Evolutionary conservation across 441 rosid genomes (phyloP), one percentile per base, ranked within the genome.

Genomic region (Pelargonium cotyledonis): DNA sequence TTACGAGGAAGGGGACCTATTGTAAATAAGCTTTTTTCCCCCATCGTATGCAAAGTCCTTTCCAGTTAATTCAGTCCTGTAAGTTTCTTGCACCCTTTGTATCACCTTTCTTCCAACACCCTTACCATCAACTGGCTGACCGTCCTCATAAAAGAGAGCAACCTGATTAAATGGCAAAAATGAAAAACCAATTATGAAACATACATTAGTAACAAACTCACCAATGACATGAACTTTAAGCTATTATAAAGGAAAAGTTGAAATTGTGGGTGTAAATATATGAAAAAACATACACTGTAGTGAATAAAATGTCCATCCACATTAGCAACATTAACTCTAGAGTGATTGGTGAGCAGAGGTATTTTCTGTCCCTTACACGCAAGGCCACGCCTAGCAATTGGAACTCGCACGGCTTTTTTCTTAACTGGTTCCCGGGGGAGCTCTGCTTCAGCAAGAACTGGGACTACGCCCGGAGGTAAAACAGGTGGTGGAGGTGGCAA

Each of bases 31-130:
- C 88, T 86, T 65, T 86, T 84, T 60, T 84, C 90, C 3, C 3
- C 90, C 23, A 19, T 86, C 88, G 49, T 86, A 86, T 6, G 90
- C 90, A 67, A 86, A 83, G 3, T 84, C 77, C 67, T 86, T 86
- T 26, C 83, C 85, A 19, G 70, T 80, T 12, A 86, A 65, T 74
- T 84, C 88, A 14, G 78, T 35, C 38, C 67, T 70, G 58, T 86
- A 86, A 0, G 90, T 86, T 64, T 83, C 84, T 2, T 83, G 81
- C 21, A 86, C 85, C 51, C 78, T 70, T 38, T 84, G 88, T 41
- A 86, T 72, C 21, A 86, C 82, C 64, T 75, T 80, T 70, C 88
- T 77, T 29, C 90, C 90, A 60, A 73, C 64, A 0, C 88, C 88
- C 76, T 84, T 86, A 1, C 72, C 88, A 23, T 83, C 85, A 10